Conservation (phyloP, 345 rosid species). For the Cardamine chenopodiifolia region DNA sequence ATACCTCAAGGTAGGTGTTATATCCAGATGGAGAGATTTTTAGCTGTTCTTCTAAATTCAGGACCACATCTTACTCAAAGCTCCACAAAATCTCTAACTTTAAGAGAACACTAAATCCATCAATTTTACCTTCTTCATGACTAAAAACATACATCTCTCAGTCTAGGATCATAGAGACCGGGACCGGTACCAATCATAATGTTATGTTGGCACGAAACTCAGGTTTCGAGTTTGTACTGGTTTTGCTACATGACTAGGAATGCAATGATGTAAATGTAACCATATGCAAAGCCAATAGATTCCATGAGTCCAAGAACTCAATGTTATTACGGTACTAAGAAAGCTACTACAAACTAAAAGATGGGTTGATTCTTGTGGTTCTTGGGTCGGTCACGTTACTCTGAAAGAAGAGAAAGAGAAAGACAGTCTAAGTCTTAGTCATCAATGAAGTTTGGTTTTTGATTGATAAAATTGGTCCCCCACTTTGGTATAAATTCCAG, state of each 20-base stretch:
- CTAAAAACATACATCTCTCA: constrained; percentile 11
- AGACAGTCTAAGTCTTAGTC: constrained; percentile 35
- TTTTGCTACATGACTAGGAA: not conserved
- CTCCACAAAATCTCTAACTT: constrained; percentile 35
- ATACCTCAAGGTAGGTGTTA: constrained; percentile 48
- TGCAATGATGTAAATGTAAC: constrained; percentile 25
- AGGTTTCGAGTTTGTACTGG: not conserved
- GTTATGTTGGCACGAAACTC: constrained; percentile 4
- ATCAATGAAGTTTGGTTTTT: constrained; percentile 41
- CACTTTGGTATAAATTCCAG: constrained; percentile 35
- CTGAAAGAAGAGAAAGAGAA: constrained; percentile 16
- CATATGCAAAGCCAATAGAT: constrained; percentile 20
- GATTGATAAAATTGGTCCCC: constrained; percentile 43
- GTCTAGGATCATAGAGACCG: constrained; percentile 23
- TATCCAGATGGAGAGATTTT: constrained; percentile 40
- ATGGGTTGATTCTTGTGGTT: constrained; percentile 40
- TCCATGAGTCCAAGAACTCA: constrained; percentile 22
- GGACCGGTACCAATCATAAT: constrained; percentile 29
- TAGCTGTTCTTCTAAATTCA: constrained; percentile 33
- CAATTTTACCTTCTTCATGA: constrained; percentile 38
- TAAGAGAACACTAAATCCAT: constrained; percentile 34
- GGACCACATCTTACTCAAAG: constrained; percentile 42
- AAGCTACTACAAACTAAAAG: constrained; percentile 34
- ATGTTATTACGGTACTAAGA: constrained; percentile 27
- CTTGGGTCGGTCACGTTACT: constrained; percentile 40